These are phyloP conservation scores for Arthrobotrys sphaeroides DNA, from an alignment of 2,329 filamentous ascomycete species.

Conservation along the genomic window DNA sequence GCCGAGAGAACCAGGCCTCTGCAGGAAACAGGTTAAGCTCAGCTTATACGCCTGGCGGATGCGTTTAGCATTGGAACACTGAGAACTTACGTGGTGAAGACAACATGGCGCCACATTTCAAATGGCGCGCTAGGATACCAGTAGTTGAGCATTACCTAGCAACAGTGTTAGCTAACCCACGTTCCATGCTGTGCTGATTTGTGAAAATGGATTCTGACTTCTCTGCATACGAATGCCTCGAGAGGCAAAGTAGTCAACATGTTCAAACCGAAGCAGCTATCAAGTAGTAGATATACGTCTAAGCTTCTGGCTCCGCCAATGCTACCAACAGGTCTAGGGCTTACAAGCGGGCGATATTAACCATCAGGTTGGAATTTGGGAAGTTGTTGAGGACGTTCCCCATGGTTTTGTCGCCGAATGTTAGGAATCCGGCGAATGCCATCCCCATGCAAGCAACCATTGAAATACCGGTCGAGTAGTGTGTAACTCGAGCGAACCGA, in stretches of 20 bases:
- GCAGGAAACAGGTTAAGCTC: background rate
- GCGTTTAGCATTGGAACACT: too few relatives aligned
- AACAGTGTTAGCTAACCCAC: conserved; percentile 56
- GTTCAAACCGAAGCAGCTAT: conserved; percentile 86
- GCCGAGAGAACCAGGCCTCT: conserved; percentile 77
- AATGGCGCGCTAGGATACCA: conserved; percentile 77
- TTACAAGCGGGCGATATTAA: conserved; percentile 87
- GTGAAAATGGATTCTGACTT: conserved; percentile 63
- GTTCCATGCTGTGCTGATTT: too few relatives aligned
- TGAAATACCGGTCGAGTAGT: conserved; percentile 89
- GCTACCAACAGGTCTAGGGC: conserved; percentile 50
- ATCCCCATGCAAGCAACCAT: conserved; percentile 90
- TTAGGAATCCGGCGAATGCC: conserved; percentile 88
- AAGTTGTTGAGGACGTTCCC: conserved; percentile 99
- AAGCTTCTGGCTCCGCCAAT: background rate
- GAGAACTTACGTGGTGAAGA: conserved; percentile 73
- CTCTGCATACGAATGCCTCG: conserved; percentile 96
- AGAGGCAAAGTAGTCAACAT: conserved; percentile 97
- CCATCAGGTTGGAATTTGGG: conserved; percentile 85
- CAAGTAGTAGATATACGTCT: background rate
- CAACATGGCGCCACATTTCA: conserved; percentile 82
- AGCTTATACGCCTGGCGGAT: background rate
- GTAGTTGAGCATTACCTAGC: conserved; percentile 57
- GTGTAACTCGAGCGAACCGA: conserved; percentile 90
- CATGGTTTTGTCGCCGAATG: conserved; percentile 88